Base-by-base conservation (phyloP, 345 rosid species). In the Triadica sebifera region DNA sequence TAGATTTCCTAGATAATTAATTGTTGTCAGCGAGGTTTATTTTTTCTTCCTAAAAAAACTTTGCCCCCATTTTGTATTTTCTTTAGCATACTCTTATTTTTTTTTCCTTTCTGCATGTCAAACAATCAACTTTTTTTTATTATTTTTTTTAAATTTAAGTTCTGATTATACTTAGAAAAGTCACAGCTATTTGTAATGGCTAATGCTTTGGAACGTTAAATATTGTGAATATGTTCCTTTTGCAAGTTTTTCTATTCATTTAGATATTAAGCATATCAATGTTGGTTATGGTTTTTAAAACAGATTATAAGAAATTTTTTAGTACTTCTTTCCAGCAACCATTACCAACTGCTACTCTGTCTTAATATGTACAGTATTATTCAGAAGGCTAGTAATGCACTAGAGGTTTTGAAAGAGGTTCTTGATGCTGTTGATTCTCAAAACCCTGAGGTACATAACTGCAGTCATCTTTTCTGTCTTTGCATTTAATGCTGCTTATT, bases 381-480 rank as follows among this genome's bases (percentile, higher is more conserved):
- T 84, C 98, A 89, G 83, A 92, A 92, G 85, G 98, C 99, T 64
- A 82, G 84, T 68, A 89, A 89, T 80, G 97, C 91, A 0, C 76
- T 95, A 69, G 97, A 95, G 84, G 91, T 92, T 72, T 81, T 95
- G 77, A 90, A 84, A 79, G 98, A 95, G 72, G 99, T 92, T 57
- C 95, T 95, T 80, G 91, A 87, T 83, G 93, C 97, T 64, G 89
- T 91, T 69, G 88, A 87, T 80, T 52, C 92, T 79, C 96, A 90
- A 80, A 85, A 91, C 74, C 93, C 96, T 5, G 88, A 81, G 95
- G 99, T 93, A 89, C 67, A 67, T 58, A 29, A 6, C 69, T 41
- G 61, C 75, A 75, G 7, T 41, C 41, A 50, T 71, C 9, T 65
- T 56, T 50, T 53, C 15, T 56, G 4, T 13, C 62, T 72, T 39